Evolutionary conservation across 192 early-diverging fungal genomes (phyloP).

Genomic region (Coemansia sp.): DNA sequence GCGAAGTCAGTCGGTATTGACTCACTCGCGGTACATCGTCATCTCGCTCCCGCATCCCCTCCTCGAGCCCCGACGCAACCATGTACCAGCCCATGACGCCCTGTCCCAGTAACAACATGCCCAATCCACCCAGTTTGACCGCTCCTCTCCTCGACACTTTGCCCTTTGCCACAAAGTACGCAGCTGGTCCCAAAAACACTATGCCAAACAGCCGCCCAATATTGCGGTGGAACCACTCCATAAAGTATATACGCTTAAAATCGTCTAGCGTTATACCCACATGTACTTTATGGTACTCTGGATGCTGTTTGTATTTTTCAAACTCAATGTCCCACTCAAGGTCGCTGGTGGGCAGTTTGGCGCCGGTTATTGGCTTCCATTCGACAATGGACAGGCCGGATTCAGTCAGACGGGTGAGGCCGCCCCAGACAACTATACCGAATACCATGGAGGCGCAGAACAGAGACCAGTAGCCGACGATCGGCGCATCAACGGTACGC

Average conservation of each 20-base stretch:
- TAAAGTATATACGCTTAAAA: slow-evolving; percentile 97
- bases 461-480: slow-evolving; percentile 95
- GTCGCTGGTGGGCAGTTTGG: slow-evolving; percentile 82
- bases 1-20: slow-evolving; percentile 91
- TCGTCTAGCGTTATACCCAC: slow-evolving; percentile 84
- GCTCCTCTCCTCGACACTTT: slow-evolving; percentile 69
- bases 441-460: slow-evolving; percentile 86
- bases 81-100: slow-evolving; percentile 98
- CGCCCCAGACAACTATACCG: slow-evolving; percentile 91
- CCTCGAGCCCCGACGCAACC: slow-evolving; percentile 89
- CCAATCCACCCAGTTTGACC: slow-evolving; percentile 62
- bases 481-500: slow-evolving; percentile 42
- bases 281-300: slow-evolving; percentile 95
- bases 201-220: slow-evolving; percentile 89
- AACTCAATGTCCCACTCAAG: slow-evolving; percentile 92
- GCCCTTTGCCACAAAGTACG: slow-evolving; percentile 81
- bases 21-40: slow-evolving; percentile 87
- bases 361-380: slow-evolving; percentile 94
- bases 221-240: slow-evolving; percentile 98
- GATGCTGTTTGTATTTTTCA: slow-evolving; percentile 97
- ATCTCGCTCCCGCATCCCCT: slow-evolving; percentile 73
- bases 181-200: slow-evolving; percentile 80
- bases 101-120: slow-evolving; percentile 72
- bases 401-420: slow-evolving; percentile 95
- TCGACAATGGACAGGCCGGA: slow-evolving; percentile 94